Conservation (phyloP, 768 basidiomycete species). For the Russula sp. region DNA sequence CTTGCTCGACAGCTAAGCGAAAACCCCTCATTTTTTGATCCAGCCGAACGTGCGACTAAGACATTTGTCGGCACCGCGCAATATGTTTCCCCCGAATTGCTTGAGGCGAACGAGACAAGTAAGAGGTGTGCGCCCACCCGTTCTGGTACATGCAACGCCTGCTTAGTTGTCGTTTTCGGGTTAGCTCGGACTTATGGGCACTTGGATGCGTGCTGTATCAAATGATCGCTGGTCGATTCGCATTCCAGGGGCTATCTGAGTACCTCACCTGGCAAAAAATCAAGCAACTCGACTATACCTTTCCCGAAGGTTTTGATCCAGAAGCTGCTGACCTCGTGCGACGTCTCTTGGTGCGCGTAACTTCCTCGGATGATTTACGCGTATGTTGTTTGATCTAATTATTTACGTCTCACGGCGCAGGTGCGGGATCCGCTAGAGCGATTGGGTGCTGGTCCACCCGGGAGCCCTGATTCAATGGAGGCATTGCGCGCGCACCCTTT, state of each 20-base stretch:
- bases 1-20: constrained; percentile 24
- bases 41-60: constrained; percentile 44
- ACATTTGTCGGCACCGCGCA: constrained; percentile 89
- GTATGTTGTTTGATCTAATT: background rate
- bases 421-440: constrained; percentile 45
- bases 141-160: background rate
- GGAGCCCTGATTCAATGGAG: constrained; percentile 32
- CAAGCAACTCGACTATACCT: constrained; percentile 77
- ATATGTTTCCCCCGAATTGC: constrained; percentile 82
- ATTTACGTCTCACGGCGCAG: background rate
- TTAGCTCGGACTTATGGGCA: constrained; percentile 91
- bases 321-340: constrained; percentile 76
- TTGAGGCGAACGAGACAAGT: constrained; percentile 65
- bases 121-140: constrained; percentile 47
- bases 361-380: background rate
- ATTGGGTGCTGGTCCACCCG: constrained; percentile 47
- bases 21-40: constrained; percentile 19
- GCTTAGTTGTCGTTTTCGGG: constrained; percentile 4
- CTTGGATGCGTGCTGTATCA: constrained; percentile 92
- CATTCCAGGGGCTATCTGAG: constrained; percentile 86
- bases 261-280: constrained; percentile 96
- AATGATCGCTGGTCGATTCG: constrained; percentile 84
- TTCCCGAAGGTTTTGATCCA: constrained; percentile 79
- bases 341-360: constrained; percentile 55
- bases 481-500: constrained; percentile 57